Evolutionary conservation across 140 eudicot genomes (phyloP).

Genomic region (Cichorium intybus): DNA sequence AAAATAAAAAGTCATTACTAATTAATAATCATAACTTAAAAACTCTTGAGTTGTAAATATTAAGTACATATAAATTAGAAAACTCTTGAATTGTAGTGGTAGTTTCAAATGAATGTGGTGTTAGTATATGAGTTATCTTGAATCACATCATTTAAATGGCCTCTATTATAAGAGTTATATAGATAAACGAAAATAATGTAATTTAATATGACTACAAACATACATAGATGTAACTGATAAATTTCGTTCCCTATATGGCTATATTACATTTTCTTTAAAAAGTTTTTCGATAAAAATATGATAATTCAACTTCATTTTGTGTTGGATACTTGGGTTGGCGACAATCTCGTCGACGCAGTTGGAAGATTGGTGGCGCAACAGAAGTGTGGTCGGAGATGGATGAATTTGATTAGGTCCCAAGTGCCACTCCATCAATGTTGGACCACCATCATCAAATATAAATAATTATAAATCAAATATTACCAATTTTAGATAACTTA

Average conservation of each 20-base stretch:
- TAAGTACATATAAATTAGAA: too few relatives aligned
- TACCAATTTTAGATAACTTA: not conserved
- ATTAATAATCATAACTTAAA: too few relatives aligned
- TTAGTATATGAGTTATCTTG: too few relatives aligned
- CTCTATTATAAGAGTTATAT: too few relatives aligned
- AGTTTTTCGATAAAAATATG: not conserved
- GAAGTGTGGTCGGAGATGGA: slow-evolving; percentile 15
- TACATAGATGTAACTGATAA: not conserved
- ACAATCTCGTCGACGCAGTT: slow-evolving; percentile 12
- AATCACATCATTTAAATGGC: too few relatives aligned
- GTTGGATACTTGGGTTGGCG: slow-evolving; percentile 2
- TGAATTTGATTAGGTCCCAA: not conserved
- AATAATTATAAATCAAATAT: too few relatives aligned
- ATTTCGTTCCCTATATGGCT: too few relatives aligned
- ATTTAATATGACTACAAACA: not conserved
- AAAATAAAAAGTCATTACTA: too few relatives aligned
- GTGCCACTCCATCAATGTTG: slow-evolving; percentile 15
- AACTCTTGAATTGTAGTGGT: too few relatives aligned
- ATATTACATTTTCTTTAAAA: too few relatives aligned
- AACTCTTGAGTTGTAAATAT: too few relatives aligned
- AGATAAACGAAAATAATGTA: not conserved
- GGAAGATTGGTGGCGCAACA: slow-evolving; percentile 22
- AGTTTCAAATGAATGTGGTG: too few relatives aligned
- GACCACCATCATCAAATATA: not conserved
- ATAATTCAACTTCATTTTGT: not conserved